Conservation (phyloP, 2,329 filamentous ascomycete genomes). For the Didymella segeticola region DNA sequence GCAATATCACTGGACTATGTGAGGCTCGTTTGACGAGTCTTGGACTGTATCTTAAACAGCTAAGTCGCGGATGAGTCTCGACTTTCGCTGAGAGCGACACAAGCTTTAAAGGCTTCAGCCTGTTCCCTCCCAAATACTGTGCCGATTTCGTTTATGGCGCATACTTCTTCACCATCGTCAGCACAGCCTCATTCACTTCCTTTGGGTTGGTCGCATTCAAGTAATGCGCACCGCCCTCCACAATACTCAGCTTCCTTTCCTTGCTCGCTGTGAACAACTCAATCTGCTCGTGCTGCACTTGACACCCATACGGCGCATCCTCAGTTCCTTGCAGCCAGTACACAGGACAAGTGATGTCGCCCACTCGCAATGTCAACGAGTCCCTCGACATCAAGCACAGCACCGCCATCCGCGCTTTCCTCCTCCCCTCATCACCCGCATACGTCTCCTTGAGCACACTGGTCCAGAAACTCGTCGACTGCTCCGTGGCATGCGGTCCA, state of each 20-base stretch:
- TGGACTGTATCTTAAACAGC: too few species aligned
- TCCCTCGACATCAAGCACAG: conserved; percentile 58
- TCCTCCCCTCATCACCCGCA: conserved; percentile 56
- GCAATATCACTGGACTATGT: too few species aligned
- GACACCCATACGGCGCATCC: conserved; percentile 14
- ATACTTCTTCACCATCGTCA: conserved; percentile 16
- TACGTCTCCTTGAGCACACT: conserved; percentile 55
- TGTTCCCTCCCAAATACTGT: too few species aligned
- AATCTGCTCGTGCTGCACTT: conserved; percentile 19
- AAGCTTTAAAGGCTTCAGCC: too few species aligned
- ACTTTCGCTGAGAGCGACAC: too few species aligned
- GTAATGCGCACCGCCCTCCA: conserved; percentile 20
- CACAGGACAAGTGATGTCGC: conserved; percentile 58
- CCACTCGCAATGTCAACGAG: conserved; percentile 53
- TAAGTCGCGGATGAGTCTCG: too few species aligned
- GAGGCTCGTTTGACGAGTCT: too few species aligned
- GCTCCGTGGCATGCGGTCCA: conserved; percentile 48
- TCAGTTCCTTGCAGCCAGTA: conserved; percentile 53
- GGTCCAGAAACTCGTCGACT: conserved; percentile 53
- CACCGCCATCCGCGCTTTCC: conserved; percentile 55
- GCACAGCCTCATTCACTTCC: conserved; percentile 13
- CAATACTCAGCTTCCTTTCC: conserved; percentile 12
- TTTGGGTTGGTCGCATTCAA: conserved; percentile 17
- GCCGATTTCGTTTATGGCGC: neutral
- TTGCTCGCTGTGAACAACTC: conserved; percentile 12